phyloP scores from a whole-genome alignment of 2,329 filamentous ascomycete genomes.

The Fusarium metavorans region DNA sequence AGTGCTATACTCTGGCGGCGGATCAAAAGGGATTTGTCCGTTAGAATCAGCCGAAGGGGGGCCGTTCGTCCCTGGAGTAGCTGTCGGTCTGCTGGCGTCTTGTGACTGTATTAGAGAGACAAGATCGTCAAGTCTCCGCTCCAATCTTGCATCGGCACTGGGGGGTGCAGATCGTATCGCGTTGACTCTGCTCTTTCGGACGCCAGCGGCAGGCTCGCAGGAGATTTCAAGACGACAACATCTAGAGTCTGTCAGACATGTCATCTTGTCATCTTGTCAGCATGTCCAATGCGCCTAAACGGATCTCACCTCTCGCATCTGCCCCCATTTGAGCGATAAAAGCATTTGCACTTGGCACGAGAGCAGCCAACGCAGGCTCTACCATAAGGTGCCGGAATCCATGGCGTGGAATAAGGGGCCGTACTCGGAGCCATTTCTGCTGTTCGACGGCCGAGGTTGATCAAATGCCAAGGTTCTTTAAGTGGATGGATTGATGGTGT shows the following conservation, averaged over 20 bases:
- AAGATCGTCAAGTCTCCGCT: slow-evolving; percentile 46
- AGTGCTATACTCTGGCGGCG: background rate
- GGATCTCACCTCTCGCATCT: slow-evolving; percentile 51
- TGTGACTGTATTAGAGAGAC: slow-evolving; percentile 43
- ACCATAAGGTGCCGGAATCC: slow-evolving; percentile 53
- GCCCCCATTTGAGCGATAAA: slow-evolving; percentile 46
- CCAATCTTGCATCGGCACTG: background rate
- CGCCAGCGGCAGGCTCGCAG: slow-evolving; percentile 52
- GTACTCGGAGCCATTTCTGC: background rate
- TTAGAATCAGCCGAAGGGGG: background rate
- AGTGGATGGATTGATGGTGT: background rate
- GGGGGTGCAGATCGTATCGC: slow-evolving; percentile 4
- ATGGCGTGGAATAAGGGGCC: background rate
- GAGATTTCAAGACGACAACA: slow-evolving; percentile 56
- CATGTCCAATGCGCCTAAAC: background rate
- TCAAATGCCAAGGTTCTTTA: background rate
- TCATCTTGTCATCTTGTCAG: background rate
- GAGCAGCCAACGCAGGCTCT: slow-evolving; percentile 56
- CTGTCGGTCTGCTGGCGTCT: background rate
- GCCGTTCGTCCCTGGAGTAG: background rate
- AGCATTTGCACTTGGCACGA: slow-evolving; percentile 60
- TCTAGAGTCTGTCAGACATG: slow-evolving; percentile 8
- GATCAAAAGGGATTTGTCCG: background rate
- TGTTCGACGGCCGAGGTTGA: background rate
- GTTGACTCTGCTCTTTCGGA: slow-evolving; percentile 44